A percentile compares a stretch with the other conserved stretches of the same genome.
These are phyloP conservation scores for Penicillium canescens DNA, from an alignment of 495 filamentous ascomycete genomes.

Conservation along the genomic window DNA sequence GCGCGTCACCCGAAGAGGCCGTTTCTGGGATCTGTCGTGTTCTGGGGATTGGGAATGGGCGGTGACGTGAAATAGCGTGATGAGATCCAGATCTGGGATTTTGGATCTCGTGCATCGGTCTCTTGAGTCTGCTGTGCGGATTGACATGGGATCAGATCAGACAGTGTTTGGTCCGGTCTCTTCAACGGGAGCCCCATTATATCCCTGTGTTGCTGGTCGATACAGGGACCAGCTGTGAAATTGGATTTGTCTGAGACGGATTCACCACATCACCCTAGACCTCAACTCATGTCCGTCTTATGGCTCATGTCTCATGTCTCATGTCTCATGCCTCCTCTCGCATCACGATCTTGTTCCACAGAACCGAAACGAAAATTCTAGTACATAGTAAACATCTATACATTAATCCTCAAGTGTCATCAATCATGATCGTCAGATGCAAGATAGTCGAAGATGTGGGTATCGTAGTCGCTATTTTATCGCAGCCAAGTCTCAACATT, in stretches of 20 bases:
- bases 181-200: neutral
- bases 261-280: neutral
- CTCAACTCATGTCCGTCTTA: neutral
- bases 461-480: conserved; percentile 12
- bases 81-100: neutral
- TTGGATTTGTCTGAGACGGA: neutral
- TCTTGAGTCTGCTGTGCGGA: too few relatives aligned
- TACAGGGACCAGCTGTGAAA: neutral
- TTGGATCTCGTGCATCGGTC: neutral
- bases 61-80: neutral
- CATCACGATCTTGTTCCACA: conserved; percentile 2
- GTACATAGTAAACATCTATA: conserved; percentile 9
- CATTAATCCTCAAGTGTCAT: conserved; percentile 18
- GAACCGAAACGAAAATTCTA: conserved; percentile 2
- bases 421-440: conserved; percentile 9
- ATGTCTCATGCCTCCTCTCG: neutral
- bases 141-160: too few relatives aligned
- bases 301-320: neutral
- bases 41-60: conserved; percentile 19
- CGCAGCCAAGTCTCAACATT: neutral
- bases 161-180: too few relatives aligned
- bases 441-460: neutral
- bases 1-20: conserved; percentile 34
- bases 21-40: conserved; percentile 32
- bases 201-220: neutral